Evolutionary conservation across 768 basidiomycete species (phyloP).

Genomic region (Sutorius australiensis): DNA sequence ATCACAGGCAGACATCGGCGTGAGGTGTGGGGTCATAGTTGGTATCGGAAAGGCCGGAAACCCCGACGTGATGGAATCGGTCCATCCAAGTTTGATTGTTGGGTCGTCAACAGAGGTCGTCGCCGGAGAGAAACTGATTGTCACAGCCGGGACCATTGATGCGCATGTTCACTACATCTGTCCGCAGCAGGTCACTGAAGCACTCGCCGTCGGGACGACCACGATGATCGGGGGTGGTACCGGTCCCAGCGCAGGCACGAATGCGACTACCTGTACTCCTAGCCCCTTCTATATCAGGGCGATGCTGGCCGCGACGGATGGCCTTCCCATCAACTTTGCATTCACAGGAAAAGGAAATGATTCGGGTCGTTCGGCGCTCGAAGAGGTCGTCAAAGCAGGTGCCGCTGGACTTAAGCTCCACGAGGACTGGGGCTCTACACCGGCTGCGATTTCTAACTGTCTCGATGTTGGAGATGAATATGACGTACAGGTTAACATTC

Average conservation of each 20-base stretch:
- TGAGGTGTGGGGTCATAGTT: constrained; percentile 75
- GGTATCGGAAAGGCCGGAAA: constrained; percentile 98
- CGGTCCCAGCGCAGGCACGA: constrained; percentile 85
- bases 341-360: constrained; percentile 99
- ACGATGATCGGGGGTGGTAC: constrained; percentile 97
- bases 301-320: constrained; percentile 92
- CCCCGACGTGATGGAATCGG: constrained; percentile 84
- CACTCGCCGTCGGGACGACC: constrained; percentile 78
- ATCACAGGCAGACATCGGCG: constrained; percentile 86
- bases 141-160: constrained; percentile 93
- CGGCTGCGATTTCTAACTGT: constrained; percentile 70
- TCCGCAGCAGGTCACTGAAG: constrained; percentile 87
- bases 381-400: constrained; percentile 80
- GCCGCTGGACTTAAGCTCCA: constrained; percentile 91
- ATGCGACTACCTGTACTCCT: constrained; percentile 90
- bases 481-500: constrained; percentile 94
- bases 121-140: constrained; percentile 90
- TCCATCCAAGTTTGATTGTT: constrained; percentile 68
- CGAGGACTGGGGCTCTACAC: constrained; percentile 96
- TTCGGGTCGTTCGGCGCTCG: constrained; percentile 64
- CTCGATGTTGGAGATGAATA: constrained; percentile 83
- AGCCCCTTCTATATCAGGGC: constrained; percentile 84
- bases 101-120: constrained; percentile 94
- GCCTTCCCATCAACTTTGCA: constrained; percentile 84
- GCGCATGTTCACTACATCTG: constrained; percentile 95